These are phyloP conservation scores for Laburnicola sp. DNA, from an alignment of 2,329 filamentous ascomycete species.

Conservation along the genomic window DNA sequence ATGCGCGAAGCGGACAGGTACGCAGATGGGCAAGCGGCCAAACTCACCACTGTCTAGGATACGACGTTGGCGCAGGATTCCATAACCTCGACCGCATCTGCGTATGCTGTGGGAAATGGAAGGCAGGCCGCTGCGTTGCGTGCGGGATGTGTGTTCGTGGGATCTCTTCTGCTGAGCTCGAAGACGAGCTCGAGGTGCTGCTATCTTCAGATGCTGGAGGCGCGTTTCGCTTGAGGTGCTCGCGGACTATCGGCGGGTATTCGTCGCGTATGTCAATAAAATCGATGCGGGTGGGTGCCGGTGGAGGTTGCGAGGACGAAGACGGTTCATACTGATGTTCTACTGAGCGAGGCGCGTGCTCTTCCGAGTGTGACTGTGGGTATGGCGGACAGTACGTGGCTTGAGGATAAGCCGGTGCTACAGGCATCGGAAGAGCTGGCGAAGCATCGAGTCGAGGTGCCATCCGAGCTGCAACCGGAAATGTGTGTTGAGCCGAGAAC, in stretches of 20 bases:
- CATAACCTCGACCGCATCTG: conserved; percentile 9
- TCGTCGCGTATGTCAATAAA: conserved; percentile 29
- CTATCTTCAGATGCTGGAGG: background rate
- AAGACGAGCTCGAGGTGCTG: conserved; percentile 13
- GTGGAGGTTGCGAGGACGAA: background rate
- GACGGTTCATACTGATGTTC: conserved; percentile 1
- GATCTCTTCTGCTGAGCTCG: conserved; percentile 21
- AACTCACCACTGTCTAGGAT: conserved; percentile 18
- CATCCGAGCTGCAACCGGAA: background rate
- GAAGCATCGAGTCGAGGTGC: background rate
- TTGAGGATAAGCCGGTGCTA: background rate
- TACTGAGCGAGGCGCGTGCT: background rate
- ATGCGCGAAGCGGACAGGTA: too few species aligned
- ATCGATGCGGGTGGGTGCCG: conserved; percentile 10
- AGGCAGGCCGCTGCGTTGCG: conserved; percentile 13
- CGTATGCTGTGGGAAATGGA: conserved; percentile 16
- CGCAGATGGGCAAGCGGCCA: too few species aligned
- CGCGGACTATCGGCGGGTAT: conserved; percentile 22
- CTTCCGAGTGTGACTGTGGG: background rate
- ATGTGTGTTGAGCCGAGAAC: background rate
- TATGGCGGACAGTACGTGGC: background rate
- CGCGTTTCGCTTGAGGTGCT: conserved; percentile 11
- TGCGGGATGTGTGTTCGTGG: conserved; percentile 24
- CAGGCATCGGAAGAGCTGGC: background rate
- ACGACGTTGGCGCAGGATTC: conserved; percentile 12